Conservation (phyloP, 805 yeast genomes). For the Suhomyces kilbournensis region DNA sequence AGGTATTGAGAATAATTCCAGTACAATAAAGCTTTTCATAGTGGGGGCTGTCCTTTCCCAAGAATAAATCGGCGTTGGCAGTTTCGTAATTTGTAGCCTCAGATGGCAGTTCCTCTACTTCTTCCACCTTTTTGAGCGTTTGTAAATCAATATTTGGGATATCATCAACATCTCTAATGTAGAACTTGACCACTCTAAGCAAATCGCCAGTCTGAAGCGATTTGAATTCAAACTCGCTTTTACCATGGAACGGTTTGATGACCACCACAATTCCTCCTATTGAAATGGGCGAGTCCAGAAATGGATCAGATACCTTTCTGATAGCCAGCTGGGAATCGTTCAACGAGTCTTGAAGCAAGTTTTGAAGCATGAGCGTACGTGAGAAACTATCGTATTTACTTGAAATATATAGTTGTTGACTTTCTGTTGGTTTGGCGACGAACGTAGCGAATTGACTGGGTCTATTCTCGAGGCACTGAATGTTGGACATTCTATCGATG, state of each 20-base stretch:
- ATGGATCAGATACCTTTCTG: conserved; percentile 28
- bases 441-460: conserved; percentile 9
- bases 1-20: conserved; percentile 29
- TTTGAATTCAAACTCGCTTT: conserved; percentile 16
- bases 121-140: not conserved
- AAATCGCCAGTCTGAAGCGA: conserved; percentile 31
- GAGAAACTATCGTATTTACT: conserved; percentile 24
- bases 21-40: conserved; percentile 24
- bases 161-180: conserved; percentile 8
- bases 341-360: conserved; percentile 16
- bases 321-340: conserved; percentile 14
- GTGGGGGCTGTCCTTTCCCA: conserved; percentile 14
- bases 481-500: conserved; percentile 7
- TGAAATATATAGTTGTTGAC: conserved; percentile 10
- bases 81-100: not conserved
- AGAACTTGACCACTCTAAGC: conserved; percentile 26
- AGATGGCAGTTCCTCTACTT: not conserved
- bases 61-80: conserved; percentile 2
- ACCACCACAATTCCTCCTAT: conserved; percentile 34
- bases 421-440: conserved; percentile 13
- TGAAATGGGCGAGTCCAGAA: conserved; percentile 16
- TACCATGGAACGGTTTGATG: conserved; percentile 24
- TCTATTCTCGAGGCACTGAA: conserved; percentile 4
- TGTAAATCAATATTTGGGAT: not conserved
- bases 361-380: conserved; percentile 26